These are phyloP conservation scores for Thymus mandschuricus DNA, from an alignment of 257 asterid genomes.

Conservation along the genomic window DNA sequence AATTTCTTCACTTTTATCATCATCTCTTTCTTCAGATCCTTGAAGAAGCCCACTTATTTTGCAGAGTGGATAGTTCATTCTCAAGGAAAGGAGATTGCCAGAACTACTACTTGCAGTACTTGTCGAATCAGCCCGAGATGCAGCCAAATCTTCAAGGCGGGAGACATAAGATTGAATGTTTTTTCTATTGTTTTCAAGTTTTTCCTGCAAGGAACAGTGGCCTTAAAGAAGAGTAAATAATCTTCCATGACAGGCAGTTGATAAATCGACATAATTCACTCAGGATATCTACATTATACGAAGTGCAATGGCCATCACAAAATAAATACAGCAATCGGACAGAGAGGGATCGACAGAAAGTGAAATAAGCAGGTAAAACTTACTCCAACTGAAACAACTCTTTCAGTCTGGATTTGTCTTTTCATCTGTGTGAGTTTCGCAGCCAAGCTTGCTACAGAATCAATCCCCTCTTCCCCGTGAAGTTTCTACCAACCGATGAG, in stretches of 20 bases:
- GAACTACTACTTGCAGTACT: slow-evolving; percentile 38
- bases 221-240: background rate
- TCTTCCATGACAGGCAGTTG: background rate
- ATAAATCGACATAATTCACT: too few relatives aligned
- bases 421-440: slow-evolving; percentile 55
- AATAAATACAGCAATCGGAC: background rate
- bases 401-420: slow-evolving; percentile 65
- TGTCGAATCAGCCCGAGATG: slow-evolving; percentile 53
- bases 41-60: slow-evolving; percentile 52
- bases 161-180: slow-evolving; percentile 53
- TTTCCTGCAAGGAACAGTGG: slow-evolving; percentile 50
- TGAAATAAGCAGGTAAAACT: slow-evolving; percentile 21
- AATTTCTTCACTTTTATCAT: slow-evolving; percentile 57
- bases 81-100: slow-evolving; percentile 60
- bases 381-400: slow-evolving; percentile 62
- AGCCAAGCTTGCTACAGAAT: slow-evolving; percentile 42
- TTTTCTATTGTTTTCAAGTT: slow-evolving; percentile 54
- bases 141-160: slow-evolving; percentile 49
- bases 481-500: slow-evolving; percentile 40
- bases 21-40: slow-evolving; percentile 66
- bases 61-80: slow-evolving; percentile 69
- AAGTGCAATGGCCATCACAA: background rate
- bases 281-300: too few relatives aligned
- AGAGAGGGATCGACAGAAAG: slow-evolving; percentile 19
- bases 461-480: slow-evolving; percentile 50